Conservation (phyloP, 805 yeast species). For the Lachancea cidri region DNA sequence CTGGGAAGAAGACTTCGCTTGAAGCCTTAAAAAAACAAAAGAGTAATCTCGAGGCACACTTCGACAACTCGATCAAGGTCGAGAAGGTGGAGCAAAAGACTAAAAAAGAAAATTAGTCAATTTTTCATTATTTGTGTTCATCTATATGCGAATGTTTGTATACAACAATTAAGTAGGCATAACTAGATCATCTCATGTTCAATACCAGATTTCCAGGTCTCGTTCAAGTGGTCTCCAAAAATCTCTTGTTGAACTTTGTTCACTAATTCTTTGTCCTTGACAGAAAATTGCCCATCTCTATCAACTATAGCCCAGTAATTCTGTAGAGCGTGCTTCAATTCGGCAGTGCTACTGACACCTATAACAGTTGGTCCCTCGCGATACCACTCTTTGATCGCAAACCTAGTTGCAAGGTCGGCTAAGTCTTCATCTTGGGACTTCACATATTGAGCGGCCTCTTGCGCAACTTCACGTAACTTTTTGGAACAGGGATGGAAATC, state of each 20-base stretch:
- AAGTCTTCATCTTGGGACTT: conserved; percentile 52
- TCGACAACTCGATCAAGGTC: conserved; percentile 37
- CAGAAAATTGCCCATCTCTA: conserved; percentile 32
- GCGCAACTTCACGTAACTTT: conserved; percentile 44
- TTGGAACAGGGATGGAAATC: conserved; percentile 75
- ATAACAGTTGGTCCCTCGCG: conserved; percentile 60
- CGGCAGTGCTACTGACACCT: conserved; percentile 65
- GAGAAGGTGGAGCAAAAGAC: conserved; percentile 9
- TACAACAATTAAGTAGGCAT: too few species aligned
- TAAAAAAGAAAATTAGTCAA: conserved; percentile 25
- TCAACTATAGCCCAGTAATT: conserved; percentile 47
- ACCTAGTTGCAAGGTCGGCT: conserved; percentile 78
- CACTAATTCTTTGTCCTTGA: conserved; percentile 41
- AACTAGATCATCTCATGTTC: conserved; percentile 3
- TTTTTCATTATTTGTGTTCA: neutral
- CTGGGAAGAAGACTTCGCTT: conserved; percentile 40
- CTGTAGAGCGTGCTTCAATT: conserved; percentile 56
- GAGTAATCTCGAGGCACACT: conserved; percentile 44
- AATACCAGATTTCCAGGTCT: conserved; percentile 59
- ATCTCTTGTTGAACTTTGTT: conserved; percentile 38
- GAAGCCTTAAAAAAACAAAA: conserved; percentile 47
- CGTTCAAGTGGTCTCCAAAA: conserved; percentile 53
- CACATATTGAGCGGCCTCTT: conserved; percentile 41
- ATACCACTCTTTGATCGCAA: conserved; percentile 59
- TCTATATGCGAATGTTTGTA: conserved; percentile 1